Evolutionary conservation across 805 yeast genomes (phyloP).

Genomic region (Candida taoyuanica): DNA sequence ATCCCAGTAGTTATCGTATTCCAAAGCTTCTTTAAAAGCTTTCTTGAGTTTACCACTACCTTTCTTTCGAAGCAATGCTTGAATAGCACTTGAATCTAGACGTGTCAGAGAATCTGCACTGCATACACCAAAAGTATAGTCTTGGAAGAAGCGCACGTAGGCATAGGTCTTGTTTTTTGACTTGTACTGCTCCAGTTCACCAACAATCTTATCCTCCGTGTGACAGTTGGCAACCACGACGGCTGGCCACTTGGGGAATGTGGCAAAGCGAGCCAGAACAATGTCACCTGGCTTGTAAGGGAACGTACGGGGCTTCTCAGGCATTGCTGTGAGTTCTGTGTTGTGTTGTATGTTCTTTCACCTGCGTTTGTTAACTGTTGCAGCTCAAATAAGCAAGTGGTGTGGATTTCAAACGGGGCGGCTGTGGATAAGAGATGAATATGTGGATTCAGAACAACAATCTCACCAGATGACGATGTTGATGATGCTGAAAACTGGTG

Average conservation of each 20-base stretch:
- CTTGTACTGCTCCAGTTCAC: background rate
- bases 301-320: background rate
- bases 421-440: too few species aligned
- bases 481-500: too few species aligned
- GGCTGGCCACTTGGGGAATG: slow-evolving; percentile 9
- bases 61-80: background rate
- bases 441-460: too few species aligned
- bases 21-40: slow-evolving; percentile 1
- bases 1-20: slow-evolving; percentile 4
- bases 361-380: too few species aligned
- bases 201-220: background rate
- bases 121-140: slow-evolving; percentile 2
- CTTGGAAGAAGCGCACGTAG: slow-evolving; percentile 10
- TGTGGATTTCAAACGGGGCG: too few species aligned
- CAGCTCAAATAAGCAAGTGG: too few species aligned
- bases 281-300: slow-evolving; percentile 9
- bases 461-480: too few species aligned
- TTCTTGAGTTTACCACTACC: background rate
- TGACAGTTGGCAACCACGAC: slow-evolving; percentile 5
- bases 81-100: background rate
- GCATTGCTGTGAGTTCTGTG: background rate
- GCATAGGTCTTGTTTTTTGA: background rate
- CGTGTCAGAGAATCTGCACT: background rate
- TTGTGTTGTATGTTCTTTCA: background rate
- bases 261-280: slow-evolving; percentile 6